A percentile compares a stretch with the other conserved stretches of the same genome.
These are phyloP conservation scores for Nevesoporus exiguus DNA, from an alignment of 768 basidiomycete species.

Conservation along the genomic window DNA sequence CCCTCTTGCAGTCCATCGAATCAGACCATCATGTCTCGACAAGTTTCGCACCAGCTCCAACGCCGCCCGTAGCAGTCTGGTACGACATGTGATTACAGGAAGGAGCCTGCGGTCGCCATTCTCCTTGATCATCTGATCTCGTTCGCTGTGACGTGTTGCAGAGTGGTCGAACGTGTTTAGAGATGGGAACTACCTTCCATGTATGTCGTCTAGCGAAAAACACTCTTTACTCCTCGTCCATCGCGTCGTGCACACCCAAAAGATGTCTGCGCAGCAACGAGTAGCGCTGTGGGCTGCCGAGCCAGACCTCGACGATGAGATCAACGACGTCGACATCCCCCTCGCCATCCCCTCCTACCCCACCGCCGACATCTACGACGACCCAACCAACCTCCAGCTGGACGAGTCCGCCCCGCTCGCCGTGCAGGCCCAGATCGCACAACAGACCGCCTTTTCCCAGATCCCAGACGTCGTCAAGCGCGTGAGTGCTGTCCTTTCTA, in stretches of 20 bases:
- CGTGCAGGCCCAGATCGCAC: constrained; percentile 81
- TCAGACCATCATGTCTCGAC: too few relatives aligned
- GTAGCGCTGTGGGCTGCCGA: constrained; percentile 75
- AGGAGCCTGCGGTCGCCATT: too few relatives aligned
- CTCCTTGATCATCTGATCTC: too few relatives aligned
- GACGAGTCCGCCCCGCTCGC: constrained; percentile 67
- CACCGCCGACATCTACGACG: constrained; percentile 30
- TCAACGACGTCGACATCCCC: constrained; percentile 62
- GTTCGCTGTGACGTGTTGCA: too few relatives aligned
- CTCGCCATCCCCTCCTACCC: constrained; percentile 28
- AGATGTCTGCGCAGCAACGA: constrained; percentile 50
- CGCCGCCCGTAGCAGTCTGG: too few relatives aligned
- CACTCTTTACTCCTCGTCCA: background rate
- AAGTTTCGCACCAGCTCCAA: too few relatives aligned
- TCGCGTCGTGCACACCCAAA: too few relatives aligned
- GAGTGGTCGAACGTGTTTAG: too few relatives aligned
- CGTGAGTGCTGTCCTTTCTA: constrained; percentile 42
- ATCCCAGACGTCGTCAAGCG: constrained; percentile 89
- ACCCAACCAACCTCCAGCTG: constrained; percentile 49
- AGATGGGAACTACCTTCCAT: constrained; percentile 21
- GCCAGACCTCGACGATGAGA: constrained; percentile 73
- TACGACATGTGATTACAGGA: too few relatives aligned
- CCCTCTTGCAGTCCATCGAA: too few relatives aligned
- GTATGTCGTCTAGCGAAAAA: too few relatives aligned
- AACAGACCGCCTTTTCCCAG: constrained; percentile 76